Evolutionary conservation across 2,329 filamentous ascomycete genomes (phyloP).

Genomic region (Coniochaeta sp.): DNA sequence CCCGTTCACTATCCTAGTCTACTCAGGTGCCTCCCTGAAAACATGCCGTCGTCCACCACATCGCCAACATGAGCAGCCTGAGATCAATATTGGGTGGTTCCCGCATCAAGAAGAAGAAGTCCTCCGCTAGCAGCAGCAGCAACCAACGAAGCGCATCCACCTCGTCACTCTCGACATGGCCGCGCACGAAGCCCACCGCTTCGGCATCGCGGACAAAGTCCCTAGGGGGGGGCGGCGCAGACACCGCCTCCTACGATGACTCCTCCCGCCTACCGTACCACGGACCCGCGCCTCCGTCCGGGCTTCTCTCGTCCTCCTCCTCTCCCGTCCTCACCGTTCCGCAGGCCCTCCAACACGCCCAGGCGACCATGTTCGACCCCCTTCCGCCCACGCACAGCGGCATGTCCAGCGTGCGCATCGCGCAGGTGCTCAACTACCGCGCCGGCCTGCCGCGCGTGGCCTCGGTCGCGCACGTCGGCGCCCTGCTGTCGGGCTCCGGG

Average conservation of each 20-base stretch:
- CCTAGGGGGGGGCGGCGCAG: constrained; percentile 13
- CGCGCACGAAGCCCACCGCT: constrained; percentile 8
- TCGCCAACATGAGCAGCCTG: constrained; percentile 9
- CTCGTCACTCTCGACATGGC: constrained; percentile 10
- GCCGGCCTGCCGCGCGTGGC: constrained; percentile 54
- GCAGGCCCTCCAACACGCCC: constrained; percentile 58
- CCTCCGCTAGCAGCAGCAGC: constrained; percentile 6
- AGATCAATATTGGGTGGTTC: constrained; percentile 14
- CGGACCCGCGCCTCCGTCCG: constrained; percentile 35
- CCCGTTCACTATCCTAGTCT: neutral
- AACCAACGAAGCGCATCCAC: constrained; percentile 5
- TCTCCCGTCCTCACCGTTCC: constrained; percentile 53
- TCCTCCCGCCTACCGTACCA: constrained; percentile 49
- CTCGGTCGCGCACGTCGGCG: constrained; percentile 58
- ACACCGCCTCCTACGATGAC: constrained; percentile 22
- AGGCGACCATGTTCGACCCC: constrained; percentile 54
- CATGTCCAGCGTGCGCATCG: constrained; percentile 56
- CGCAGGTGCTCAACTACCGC: constrained; percentile 57
- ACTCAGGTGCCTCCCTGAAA: neutral
- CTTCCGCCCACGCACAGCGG: constrained; percentile 51
- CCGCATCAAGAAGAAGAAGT: constrained; percentile 13
- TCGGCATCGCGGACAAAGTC: constrained; percentile 8
- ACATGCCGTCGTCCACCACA: neutral
- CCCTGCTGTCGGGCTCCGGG: constrained; percentile 36
- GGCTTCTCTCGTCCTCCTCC: constrained; percentile 43